A percentile compares a stretch with the other conserved stretches of the same genome.
These are phyloP conservation scores for Colletotrichum tropicale DNA, from an alignment of 2,329 filamentous ascomycete species.

Conservation along the genomic window DNA sequence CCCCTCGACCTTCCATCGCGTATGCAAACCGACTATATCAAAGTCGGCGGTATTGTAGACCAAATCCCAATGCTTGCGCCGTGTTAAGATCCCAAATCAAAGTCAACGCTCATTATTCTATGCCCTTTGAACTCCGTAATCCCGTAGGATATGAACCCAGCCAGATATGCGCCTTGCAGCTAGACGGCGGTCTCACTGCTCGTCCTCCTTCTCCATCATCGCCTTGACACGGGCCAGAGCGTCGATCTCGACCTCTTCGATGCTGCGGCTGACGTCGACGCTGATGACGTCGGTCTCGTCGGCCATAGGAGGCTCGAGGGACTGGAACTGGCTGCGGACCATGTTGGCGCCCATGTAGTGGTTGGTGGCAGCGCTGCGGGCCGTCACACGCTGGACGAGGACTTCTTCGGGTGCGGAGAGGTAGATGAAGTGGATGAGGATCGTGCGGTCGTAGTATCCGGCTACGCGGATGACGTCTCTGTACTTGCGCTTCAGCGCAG, in stretches of 20 bases:
- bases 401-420: slow-evolving; percentile 78
- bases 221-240: slow-evolving; percentile 63
- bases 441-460: slow-evolving; percentile 73
- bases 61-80: slow-evolving; percentile 15
- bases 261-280: slow-evolving; percentile 67
- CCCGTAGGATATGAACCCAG: slow-evolving; percentile 11
- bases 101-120: slow-evolving; percentile 16
- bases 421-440: slow-evolving; percentile 92
- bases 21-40: background rate
- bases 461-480: slow-evolving; percentile 88
- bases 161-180: background rate
- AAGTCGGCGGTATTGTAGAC: slow-evolving; percentile 7
- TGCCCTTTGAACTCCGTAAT: slow-evolving; percentile 16
- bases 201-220: slow-evolving; percentile 45
- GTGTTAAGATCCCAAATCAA: background rate
- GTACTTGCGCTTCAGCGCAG: slow-evolving; percentile 95
- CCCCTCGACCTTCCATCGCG: background rate
- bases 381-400: slow-evolving; percentile 75
- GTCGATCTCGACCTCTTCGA: slow-evolving; percentile 64
- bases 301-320: slow-evolving; percentile 78
- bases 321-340: slow-evolving; percentile 90
- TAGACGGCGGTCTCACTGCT: background rate
- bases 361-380: slow-evolving; percentile 61
- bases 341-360: slow-evolving; percentile 98
- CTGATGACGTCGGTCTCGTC: slow-evolving; percentile 76